Evolutionary conservation across 1,284 basidiomycete species (phyloP), one percentile per base, ranked within the genome.

Genomic region (Cryptococcus sp.): DNA sequence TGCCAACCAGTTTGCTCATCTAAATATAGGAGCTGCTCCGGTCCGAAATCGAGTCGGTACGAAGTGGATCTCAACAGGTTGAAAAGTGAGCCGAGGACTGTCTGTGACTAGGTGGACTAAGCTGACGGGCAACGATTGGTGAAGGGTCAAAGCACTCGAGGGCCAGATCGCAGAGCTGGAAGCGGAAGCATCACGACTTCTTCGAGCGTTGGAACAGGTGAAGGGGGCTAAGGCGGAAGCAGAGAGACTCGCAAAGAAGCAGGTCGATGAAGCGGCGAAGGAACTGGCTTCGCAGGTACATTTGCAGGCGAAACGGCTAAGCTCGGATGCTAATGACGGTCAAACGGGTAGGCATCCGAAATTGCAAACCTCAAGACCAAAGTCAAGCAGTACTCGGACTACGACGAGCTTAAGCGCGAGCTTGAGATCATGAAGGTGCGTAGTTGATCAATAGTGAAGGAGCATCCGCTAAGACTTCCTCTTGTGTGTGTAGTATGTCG

Each of bases 321-420:
- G 25, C 19, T 7, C n/a, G 22, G 38, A 5, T 49, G 13, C 25
- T 42, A 39, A 16, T 41, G 19, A n/a, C 16, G 3, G 42, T 20
- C 40, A 11, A 52, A 5, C 25, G 13, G 6, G 3, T 55, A 77
- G 85, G 77, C 75, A 3, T 71, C 76, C 2, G 91, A 94, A 77
- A 81, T 88, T 10, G 85, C 87, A 16, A 82, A 82, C 57, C 80
- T 94, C 1, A 86, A 84, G 68, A 77, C 80, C 43, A 86, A 85
- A 65, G 79, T 95, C 45, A 86, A 85, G 70, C 85, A 86, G 65
- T 90, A 88, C 67, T 78, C 78, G 4, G 91, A 96, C 75, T 97
- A 96, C 69, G 93, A 97, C 69, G 93, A 96, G 79, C 87, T 96
- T 73, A 96, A 96, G 81, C 87, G 93, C 45, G 94, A 96, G 75